Percentiles rank a stretch among this genome's conserved stretches.
Evolutionary conservation across 306 rosid species (phyloP).

Genomic region (Parietaria judaica): DNA sequence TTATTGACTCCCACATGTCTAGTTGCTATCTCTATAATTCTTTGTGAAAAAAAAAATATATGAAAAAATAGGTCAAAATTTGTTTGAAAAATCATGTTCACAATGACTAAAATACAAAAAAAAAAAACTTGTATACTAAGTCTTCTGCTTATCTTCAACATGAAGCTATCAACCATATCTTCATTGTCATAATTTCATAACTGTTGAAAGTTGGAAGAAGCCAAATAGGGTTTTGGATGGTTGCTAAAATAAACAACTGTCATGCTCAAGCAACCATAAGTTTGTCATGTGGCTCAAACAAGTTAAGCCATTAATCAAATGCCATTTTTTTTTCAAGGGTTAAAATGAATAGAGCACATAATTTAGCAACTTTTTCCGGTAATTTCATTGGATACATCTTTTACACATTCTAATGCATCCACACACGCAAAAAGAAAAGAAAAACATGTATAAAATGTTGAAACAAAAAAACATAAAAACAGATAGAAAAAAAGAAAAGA

Average conservation of each 20-base stretch:
- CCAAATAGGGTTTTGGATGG: not conserved
- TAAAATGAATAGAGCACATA: too few species aligned
- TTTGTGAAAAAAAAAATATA: not conserved
- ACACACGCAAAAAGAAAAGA: too few species aligned
- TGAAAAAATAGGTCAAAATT: not conserved
- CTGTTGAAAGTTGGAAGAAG: not conserved
- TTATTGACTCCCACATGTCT: constrained; percentile 6
- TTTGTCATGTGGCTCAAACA: constrained; percentile 8
- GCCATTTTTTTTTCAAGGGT: too few species aligned
- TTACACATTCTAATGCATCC: too few species aligned
- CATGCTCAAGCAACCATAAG: not conserved
- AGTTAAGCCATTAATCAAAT: not conserved
- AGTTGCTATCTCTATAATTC: not conserved
- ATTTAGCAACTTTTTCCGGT: too few species aligned
- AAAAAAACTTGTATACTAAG: not conserved
- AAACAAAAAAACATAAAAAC: too few species aligned
- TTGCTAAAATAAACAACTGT: not conserved
- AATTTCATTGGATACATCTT: too few species aligned
- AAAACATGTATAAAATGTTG: too few species aligned
- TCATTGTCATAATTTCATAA: too few species aligned
- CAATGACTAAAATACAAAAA: not conserved
- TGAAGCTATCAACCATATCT: too few species aligned
- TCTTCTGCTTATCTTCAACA: not conserved
- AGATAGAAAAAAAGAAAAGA: too few species aligned
- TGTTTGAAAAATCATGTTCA: not conserved